phyloP scores from a whole-genome alignment of 768 basidiomycete genomes.

The Tricholoma terreum region DNA sequence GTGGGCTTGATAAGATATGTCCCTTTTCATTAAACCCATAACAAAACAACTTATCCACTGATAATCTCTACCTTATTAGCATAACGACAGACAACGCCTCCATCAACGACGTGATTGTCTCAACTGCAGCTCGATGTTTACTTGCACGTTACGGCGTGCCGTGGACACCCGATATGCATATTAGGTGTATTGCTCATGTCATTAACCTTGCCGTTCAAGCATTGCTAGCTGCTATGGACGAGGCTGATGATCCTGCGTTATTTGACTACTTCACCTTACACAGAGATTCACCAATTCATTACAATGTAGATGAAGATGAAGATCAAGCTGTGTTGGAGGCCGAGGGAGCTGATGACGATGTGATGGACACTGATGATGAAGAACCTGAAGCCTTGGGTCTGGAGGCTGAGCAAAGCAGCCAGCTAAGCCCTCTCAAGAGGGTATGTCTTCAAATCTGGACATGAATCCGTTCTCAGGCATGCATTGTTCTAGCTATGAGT shows the following conservation, averaged over 20 bases:
- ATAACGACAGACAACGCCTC: constrained; percentile 32
- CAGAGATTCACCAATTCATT: constrained; percentile 27
- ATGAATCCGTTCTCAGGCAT: no score
- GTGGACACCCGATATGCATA: constrained; percentile 22
- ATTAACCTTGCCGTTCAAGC: constrained; percentile 33
- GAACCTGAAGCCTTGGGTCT: no score
- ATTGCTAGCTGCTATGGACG: not conserved
- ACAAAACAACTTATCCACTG: not conserved
- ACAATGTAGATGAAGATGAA: constrained; percentile 17
- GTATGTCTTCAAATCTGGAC: not conserved
- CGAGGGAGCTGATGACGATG: not conserved
- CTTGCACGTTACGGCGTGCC: constrained; percentile 23
- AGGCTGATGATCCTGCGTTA: constrained; percentile 1
- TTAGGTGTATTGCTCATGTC: constrained; percentile 30
- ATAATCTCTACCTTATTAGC: constrained; percentile 3
- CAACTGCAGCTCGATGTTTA: constrained; percentile 16
- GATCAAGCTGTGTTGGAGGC: not conserved
- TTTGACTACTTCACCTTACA: constrained; percentile 5
- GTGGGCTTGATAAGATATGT: constrained; percentile 34
- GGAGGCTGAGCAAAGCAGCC: not conserved
- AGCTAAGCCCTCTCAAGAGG: not conserved
- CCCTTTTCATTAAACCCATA: not conserved
- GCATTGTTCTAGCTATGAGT: not conserved
- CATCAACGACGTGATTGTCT: constrained; percentile 31
- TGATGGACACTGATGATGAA: not conserved